phyloP scores from a whole-genome alignment of 441 rosid genomes.

The Capsella rubella region DNA sequence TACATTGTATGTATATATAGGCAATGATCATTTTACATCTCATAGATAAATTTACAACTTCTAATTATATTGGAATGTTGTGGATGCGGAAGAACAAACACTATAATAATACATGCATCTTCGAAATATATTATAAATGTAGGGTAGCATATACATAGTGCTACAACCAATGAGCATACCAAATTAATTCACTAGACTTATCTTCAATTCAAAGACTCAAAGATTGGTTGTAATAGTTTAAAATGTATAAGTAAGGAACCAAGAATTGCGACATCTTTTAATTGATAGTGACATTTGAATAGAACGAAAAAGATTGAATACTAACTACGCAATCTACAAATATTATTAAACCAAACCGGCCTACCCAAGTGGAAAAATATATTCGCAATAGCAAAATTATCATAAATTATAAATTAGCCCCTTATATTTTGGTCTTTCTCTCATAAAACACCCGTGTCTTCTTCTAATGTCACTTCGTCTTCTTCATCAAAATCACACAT shows the following conservation, averaged over 20 bases:
- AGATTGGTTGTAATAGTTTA: slow-evolving; percentile 28
- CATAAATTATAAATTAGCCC: background rate
- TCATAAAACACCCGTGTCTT: slow-evolving; percentile 1
- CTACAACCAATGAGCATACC: background rate
- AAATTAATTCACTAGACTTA: background rate
- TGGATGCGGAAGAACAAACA: too few relatives aligned
- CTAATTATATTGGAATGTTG: too few relatives aligned
- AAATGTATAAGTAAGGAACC: background rate
- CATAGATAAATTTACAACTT: too few relatives aligned
- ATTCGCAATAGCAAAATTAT: background rate
- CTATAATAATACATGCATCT: too few relatives aligned
- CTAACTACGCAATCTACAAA: slow-evolving; percentile 32
- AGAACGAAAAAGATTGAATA: slow-evolving; percentile 43
- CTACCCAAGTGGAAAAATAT: slow-evolving; percentile 14
- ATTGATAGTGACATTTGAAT: slow-evolving; percentile 40
- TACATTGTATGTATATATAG: too few relatives aligned
- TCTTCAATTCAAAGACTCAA: slow-evolving; percentile 33
- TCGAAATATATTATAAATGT: too few relatives aligned
- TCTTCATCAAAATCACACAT: slow-evolving; percentile 24
- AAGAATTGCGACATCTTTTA: background rate
- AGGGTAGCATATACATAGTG: background rate
- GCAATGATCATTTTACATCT: too few relatives aligned
- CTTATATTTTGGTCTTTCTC: background rate
- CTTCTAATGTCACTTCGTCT: slow-evolving; percentile 22
- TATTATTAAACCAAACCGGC: slow-evolving; percentile 21